These are phyloP conservation scores for Begonia fuchsioides DNA, from an alignment of 306 rosid genomes.

Conservation along the genomic window DNA sequence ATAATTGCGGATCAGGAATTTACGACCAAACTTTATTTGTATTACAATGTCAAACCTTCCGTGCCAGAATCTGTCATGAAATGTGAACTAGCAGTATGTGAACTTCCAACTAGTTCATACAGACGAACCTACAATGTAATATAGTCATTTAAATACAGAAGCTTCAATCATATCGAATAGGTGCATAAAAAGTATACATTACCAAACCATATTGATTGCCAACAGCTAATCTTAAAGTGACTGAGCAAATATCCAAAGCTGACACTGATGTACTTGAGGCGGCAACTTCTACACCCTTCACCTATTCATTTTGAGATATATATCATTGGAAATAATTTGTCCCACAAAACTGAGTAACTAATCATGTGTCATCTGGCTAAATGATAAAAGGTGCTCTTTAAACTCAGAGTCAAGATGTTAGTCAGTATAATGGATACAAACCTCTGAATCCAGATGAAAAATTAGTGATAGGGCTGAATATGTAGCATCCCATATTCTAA, in stretches of 20 bases:
- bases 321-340: conserved; percentile 5
- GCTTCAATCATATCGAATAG: conserved; percentile 10
- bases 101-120: conserved; percentile 35
- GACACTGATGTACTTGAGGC: conserved; percentile 36
- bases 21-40: not conserved
- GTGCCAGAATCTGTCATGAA: conserved; percentile 45
- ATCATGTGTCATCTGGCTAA: conserved; percentile 8
- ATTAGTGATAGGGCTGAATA: conserved; percentile 41
- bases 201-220: conserved; percentile 70
- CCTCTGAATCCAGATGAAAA: conserved; percentile 48
- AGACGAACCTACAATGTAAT: conserved; percentile 50
- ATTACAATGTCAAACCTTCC: conserved; percentile 33
- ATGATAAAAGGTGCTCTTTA: conserved; percentile 3
- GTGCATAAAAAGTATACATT: conserved; percentile 10
- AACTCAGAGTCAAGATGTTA: conserved; percentile 1
- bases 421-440: conserved; percentile 13
- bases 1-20: conserved; percentile 5
- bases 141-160: conserved; percentile 13
- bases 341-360: conserved; percentile 8
- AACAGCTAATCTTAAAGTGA: conserved; percentile 36
- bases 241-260: conserved; percentile 60
- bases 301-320: conserved; percentile 22
- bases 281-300: conserved; percentile 24
- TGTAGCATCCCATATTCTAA: conserved; percentile 78
- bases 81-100: conserved; percentile 25